Evolutionary conservation across 2,329 filamentous ascomycete species (phyloP).

Genomic region (Ilyonectria destructans): DNA sequence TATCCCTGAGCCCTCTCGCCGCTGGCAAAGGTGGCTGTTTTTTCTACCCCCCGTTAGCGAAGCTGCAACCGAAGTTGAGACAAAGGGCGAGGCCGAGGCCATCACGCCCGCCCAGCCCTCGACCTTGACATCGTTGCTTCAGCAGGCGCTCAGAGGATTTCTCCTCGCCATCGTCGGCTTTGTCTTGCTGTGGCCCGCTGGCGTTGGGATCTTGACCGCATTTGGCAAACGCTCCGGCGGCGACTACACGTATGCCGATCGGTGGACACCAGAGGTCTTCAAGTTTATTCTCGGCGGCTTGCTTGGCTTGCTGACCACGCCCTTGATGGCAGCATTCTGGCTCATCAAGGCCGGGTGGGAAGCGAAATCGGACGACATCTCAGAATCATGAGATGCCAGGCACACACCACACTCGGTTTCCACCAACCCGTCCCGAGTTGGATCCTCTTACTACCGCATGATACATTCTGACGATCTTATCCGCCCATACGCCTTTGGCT

Average conservation of each 20-base stretch:
- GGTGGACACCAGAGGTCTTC: constrained; percentile 66
- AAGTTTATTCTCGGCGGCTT: constrained; percentile 66
- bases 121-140: constrained; percentile 44
- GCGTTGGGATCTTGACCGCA: constrained; percentile 61
- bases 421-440: background rate
- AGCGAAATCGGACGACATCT: constrained; percentile 2
- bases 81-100: constrained; percentile 3
- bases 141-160: constrained; percentile 49
- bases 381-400: background rate
- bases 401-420: background rate
- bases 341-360: constrained; percentile 66
- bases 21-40: constrained; percentile 58
- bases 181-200: constrained; percentile 60
- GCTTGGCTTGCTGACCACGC: constrained; percentile 64
- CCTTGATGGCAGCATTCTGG: constrained; percentile 67
- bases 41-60: constrained; percentile 29
- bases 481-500: background rate
- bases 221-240: constrained; percentile 55
- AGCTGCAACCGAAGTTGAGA: background rate
- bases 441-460: background rate
- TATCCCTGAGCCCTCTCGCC: constrained; percentile 54
- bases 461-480: background rate
- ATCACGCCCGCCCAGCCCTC: background rate
- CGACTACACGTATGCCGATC: constrained; percentile 62
- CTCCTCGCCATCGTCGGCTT: constrained; percentile 56